A percentile compares a stretch with the other conserved stretches of the same genome.
phyloP scores from a whole-genome alignment of 352 stramenopile genomes.

The Phytophthora sp. region DNA sequence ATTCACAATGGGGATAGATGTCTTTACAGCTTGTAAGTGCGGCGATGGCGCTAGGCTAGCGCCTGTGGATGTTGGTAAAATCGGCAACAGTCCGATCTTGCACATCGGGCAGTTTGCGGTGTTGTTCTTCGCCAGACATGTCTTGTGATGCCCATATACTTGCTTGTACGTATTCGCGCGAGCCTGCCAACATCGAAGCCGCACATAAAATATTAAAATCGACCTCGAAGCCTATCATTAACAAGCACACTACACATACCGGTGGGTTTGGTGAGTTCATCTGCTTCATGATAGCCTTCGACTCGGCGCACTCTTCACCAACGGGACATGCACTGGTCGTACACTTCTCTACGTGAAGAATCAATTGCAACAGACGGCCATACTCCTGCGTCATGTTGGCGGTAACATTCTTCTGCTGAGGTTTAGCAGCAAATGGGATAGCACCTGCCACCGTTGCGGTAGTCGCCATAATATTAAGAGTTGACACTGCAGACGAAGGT shows the following conservation, averaged over 20 bases:
- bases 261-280: slow-evolving; percentile 74
- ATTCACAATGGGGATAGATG: slow-evolving; percentile 13
- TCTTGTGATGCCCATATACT: slow-evolving; percentile 85
- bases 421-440: slow-evolving; percentile 31
- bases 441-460: slow-evolving; percentile 3
- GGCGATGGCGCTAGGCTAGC: slow-evolving; percentile 38
- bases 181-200: slow-evolving; percentile 34
- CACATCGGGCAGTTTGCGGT: slow-evolving; percentile 86
- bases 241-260: slow-evolving; percentile 26
- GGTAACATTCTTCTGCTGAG: slow-evolving; percentile 49
- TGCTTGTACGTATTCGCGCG: slow-evolving; percentile 89
- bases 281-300: slow-evolving; percentile 78
- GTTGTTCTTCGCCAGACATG: slow-evolving; percentile 80
- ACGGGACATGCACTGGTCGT: slow-evolving; percentile 62
- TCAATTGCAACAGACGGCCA: slow-evolving; percentile 82
- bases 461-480: slow-evolving; percentile 12
- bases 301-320: slow-evolving; percentile 76
- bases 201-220: slow-evolving; percentile 7
- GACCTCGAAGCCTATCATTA: neutral
- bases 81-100: slow-evolving; percentile 76
- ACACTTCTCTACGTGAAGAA: slow-evolving; percentile 88
- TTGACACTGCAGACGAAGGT: slow-evolving; percentile 26
- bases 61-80: slow-evolving; percentile 38
- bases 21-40: slow-evolving; percentile 28
- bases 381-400: slow-evolving; percentile 85